A percentile compares a stretch with the other conserved stretches of the same genome.
phyloP scores from a whole-genome alignment of 805 yeast genomes.

The Pichia californica region DNA sequence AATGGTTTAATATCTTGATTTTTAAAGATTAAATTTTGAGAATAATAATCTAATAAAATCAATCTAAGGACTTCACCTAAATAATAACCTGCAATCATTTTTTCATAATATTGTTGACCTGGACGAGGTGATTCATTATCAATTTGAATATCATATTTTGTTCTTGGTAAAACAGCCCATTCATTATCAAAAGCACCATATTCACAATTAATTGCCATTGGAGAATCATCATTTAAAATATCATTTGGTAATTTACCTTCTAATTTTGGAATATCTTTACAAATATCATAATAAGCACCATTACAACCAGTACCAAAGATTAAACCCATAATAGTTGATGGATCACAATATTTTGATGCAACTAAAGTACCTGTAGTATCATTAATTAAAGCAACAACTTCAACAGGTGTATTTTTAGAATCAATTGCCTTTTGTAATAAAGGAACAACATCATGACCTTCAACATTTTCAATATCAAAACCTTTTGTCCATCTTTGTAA shows the following conservation, averaged over 20 bases:
- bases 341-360: conserved; percentile 89
- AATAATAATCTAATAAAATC: conserved; percentile 64
- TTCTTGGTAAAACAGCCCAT: conserved; percentile 77
- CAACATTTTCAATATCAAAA: conserved; percentile 87
- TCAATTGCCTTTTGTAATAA: conserved; percentile 75
- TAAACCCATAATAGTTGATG: conserved; percentile 86
- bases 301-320: conserved; percentile 97
- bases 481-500: conserved; percentile 98
- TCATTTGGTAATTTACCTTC: conserved; percentile 63
- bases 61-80: conserved; percentile 87
- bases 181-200: conserved; percentile 97
- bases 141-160: conserved; percentile 74
- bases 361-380: conserved; percentile 97
- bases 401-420: conserved; percentile 62
- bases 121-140: conserved; percentile 92
- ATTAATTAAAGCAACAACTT: conserved; percentile 87
- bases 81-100: conserved; percentile 96
- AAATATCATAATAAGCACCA: conserved; percentile 88
- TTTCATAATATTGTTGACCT: conserved; percentile 91
- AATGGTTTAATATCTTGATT: conserved; percentile 62
- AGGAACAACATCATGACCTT: conserved; percentile 91
- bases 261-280: conserved; percentile 70
- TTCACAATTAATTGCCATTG: conserved; percentile 97
- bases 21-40: conserved; percentile 59
- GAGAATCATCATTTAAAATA: conserved; percentile 45